Evolutionary conservation across 805 yeast genomes (phyloP).

Genomic region (Hanseniaspora vineae): DNA sequence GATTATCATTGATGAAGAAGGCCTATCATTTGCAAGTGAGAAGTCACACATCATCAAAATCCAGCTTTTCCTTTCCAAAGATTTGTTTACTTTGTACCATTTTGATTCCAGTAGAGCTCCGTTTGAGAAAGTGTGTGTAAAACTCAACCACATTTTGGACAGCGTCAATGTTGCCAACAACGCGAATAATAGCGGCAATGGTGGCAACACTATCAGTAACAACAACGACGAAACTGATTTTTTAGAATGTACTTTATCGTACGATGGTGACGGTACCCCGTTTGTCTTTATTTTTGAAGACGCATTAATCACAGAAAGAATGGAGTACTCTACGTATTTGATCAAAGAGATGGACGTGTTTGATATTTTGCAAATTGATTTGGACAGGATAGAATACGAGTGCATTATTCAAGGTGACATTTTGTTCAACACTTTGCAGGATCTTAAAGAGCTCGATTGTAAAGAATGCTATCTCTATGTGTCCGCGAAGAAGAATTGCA

Average conservation of each 20-base stretch:
- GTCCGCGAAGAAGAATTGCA: conserved; percentile 15
- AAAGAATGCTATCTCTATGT: conserved; percentile 38
- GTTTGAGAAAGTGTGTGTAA: conserved; percentile 27
- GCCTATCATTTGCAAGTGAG: conserved; percentile 37
- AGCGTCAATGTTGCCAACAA: conserved; percentile 33
- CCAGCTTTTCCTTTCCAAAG: conserved; percentile 23
- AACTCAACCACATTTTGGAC: conserved; percentile 35
- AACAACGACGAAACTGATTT: conserved; percentile 9
- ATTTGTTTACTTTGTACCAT: conserved; percentile 18
- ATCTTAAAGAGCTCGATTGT: conserved; percentile 41
- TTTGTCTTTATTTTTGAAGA: conserved; percentile 46
- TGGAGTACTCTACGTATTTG: conserved; percentile 39
- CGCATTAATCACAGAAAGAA: conserved; percentile 37
- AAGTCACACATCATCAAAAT: conserved; percentile 29
- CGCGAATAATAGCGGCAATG: conserved; percentile 10
- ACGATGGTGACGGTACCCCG: conserved; percentile 37
- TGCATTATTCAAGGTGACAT: conserved; percentile 41
- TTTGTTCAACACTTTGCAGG: conserved; percentile 40
- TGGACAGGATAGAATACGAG: conserved; percentile 34
- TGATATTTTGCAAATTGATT: conserved; percentile 30
- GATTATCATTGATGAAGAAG: conserved; percentile 35
- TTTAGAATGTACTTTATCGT: conserved; percentile 37
- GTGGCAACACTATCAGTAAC: no score
- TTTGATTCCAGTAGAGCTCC: conserved; percentile 12
- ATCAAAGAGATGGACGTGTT: conserved; percentile 21